Evolutionary conservation across 768 basidiomycete species (phyloP).

Genomic region (Phaffia tasmanica): DNA sequence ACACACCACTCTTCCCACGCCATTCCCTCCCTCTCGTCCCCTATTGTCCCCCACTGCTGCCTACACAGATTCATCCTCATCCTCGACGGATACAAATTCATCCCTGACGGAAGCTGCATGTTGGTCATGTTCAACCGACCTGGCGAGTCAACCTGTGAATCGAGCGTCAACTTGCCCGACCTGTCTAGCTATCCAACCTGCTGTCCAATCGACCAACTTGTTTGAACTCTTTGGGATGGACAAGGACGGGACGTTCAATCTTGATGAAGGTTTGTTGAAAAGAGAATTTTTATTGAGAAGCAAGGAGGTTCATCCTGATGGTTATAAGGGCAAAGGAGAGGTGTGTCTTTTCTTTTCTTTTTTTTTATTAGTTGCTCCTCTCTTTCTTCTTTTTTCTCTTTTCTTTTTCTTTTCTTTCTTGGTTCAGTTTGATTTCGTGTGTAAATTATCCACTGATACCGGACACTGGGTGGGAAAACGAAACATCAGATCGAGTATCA

Average conservation of each 20-base stretch:
- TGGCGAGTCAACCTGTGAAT: background rate
- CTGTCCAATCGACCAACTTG: conserved; percentile 4
- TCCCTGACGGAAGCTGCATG: background rate
- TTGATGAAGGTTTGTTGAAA: conserved; percentile 54
- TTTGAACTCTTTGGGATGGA: conserved; percentile 14
- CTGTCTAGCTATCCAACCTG: conserved; percentile 9
- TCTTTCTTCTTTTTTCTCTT: background rate
- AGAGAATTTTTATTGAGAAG: conserved; percentile 61
- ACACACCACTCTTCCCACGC: too few species aligned
- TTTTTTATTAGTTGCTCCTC: background rate
- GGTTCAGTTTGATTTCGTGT: conserved; percentile 29
- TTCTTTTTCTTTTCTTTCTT: background rate
- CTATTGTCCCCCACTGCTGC: too few species aligned
- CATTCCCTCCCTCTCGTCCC: too few species aligned
- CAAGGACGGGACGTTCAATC: conserved; percentile 43
- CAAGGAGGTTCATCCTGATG: conserved; percentile 71
- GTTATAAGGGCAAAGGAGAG: conserved; percentile 56
- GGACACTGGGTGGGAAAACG: conserved; percentile 53
- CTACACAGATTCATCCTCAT: background rate
- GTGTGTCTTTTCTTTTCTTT: background rate
- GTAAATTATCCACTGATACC: conserved; percentile 45
- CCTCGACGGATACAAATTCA: background rate
- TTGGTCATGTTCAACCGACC: conserved; percentile 11
- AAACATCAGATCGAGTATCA: conserved; percentile 17
- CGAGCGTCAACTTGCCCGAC: background rate